Evolutionary conservation across 768 basidiomycete species (phyloP).

Genomic region (Kwoniella pini): DNA sequence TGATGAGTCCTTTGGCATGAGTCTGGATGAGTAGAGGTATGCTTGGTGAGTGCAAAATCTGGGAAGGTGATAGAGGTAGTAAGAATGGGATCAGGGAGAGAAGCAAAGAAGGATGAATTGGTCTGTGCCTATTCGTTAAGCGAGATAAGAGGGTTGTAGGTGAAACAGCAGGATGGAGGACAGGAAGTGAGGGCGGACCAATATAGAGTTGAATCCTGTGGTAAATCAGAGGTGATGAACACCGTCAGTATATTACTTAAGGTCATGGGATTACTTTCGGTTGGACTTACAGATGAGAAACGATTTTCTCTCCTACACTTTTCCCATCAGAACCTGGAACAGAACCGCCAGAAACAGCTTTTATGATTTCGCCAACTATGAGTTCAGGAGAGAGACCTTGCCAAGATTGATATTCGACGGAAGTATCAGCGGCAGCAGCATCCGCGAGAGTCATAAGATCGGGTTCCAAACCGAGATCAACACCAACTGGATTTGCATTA

Average conservation of each 20-base stretch:
- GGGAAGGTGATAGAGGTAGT: slow-evolving; percentile 27
- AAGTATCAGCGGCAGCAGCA: slow-evolving; percentile 37
- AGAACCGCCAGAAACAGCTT: slow-evolving; percentile 21
- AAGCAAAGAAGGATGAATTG: slow-evolving; percentile 13
- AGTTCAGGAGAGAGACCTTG: slow-evolving; percentile 26
- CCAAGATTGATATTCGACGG: slow-evolving; percentile 22
- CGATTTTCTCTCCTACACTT: slow-evolving; percentile 39
- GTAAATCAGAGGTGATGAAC: too few relatives aligned
- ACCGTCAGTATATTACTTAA: not conserved
- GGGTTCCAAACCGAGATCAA: slow-evolving; percentile 24
- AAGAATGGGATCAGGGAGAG: slow-evolving; percentile 19
- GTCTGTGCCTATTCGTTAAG: slow-evolving; percentile 7
- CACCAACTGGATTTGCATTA: not conserved
- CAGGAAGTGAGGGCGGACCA: slow-evolving; percentile 13
- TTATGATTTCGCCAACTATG: slow-evolving; percentile 28
- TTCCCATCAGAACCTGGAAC: slow-evolving; percentile 13
- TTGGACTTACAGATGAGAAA: slow-evolving; percentile 37
- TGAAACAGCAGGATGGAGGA: slow-evolving; percentile 17
- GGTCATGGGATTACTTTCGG: too few relatives aligned
- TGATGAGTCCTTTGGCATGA: not conserved
- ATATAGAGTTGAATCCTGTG: slow-evolving; percentile 33
- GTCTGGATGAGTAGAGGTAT: slow-evolving; percentile 12
- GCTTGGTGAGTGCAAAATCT: not conserved
- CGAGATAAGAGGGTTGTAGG: slow-evolving; percentile 26
- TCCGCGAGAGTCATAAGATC: slow-evolving; percentile 50